phyloP scores from a whole-genome alignment of 2,329 filamentous ascomycete genomes.

The Penicillium olsonii region DNA sequence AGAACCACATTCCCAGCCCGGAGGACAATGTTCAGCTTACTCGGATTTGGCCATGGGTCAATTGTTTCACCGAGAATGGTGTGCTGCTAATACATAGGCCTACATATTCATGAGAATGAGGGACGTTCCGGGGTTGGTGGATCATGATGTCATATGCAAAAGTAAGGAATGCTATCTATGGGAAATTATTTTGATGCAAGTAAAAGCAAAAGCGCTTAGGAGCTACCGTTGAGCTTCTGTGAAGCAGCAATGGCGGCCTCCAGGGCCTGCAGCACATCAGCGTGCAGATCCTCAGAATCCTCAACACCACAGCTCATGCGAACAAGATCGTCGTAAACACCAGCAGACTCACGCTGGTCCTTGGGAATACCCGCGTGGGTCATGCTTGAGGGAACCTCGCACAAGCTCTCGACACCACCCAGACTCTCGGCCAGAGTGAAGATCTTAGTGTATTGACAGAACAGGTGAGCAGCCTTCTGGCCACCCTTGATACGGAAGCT shows the following conservation, averaged over 20 bases:
- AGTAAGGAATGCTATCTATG: neutral
- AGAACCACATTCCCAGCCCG: too few species aligned
- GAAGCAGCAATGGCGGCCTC: slow-evolving; percentile 67
- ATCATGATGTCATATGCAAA: slow-evolving; percentile 12
- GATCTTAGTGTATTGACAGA: slow-evolving; percentile 85
- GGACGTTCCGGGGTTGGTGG: neutral
- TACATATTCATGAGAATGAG: too few species aligned
- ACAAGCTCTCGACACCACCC: slow-evolving; percentile 87
- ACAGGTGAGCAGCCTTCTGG: slow-evolving; percentile 79
- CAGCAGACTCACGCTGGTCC: slow-evolving; percentile 86
- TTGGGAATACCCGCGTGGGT: slow-evolving; percentile 93
- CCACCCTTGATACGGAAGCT: slow-evolving; percentile 93
- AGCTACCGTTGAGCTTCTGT: slow-evolving; percentile 48
- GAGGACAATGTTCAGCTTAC: too few species aligned
- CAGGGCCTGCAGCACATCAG: slow-evolving; percentile 79
- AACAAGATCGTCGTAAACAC: slow-evolving; percentile 92
- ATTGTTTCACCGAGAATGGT: too few species aligned
- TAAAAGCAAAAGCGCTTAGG: slow-evolving; percentile 14
- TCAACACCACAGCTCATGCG: slow-evolving; percentile 93
- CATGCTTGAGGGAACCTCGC: slow-evolving; percentile 93
- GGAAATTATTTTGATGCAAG: slow-evolving; percentile 7
- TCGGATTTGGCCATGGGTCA: too few species aligned
- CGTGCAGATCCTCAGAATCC: slow-evolving; percentile 79
- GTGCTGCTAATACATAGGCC: too few species aligned
- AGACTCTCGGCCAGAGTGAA: slow-evolving; percentile 93